Base-by-base conservation (phyloP, 345 rosid species). In the Camelina neglecta region DNA sequence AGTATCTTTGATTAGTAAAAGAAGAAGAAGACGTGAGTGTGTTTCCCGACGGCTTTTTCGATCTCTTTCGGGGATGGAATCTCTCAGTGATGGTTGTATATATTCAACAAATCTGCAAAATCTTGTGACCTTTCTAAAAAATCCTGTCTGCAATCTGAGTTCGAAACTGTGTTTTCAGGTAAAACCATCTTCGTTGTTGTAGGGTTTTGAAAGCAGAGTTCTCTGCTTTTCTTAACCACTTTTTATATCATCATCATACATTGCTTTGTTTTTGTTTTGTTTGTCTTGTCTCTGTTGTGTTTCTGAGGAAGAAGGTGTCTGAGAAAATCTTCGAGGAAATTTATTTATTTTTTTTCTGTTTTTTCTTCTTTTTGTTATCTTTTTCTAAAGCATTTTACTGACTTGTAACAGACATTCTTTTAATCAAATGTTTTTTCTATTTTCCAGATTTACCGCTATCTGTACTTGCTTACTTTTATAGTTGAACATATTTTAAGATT, bases 381-480 rank as follows among this genome's bases (percentile, higher is more conserved):
- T 64, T 71, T 71, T 57, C 36, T 56, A 71, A 77, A 65, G 31
- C 72, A 72, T 49, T 71, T 57, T 59, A 72, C 81, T 77, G 73
- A 65, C 76, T 29, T 77, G 76, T 77, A 77, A 77, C 76, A 71
- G 72, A 77, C 50, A 65, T 57, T 77, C 62, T 71, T 51, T 65
- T 65, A 48, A 64, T 77, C 47, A 26, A 65, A 77, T 65, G 81
- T 65, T 77, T 77, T 71, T 65, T 29, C 31, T 29, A 18, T 71
- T 65, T 55, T 58, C 29, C 56, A 16, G 8, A 21, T 35, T 45
- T 44, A 50, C 39, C 6, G 2, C 7, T 75, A 18, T 4, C 20
- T 36, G 41, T 39, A 9, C 2, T 60, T 35, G 8, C 38, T 35
- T 35, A 35, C 8, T 7, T 35, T 1, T 35, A 13, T 26, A 26